These are phyloP conservation scores for Trichoderma simmonsii DNA, from an alignment of 2,329 filamentous ascomycete genomes.

Conservation along the genomic window DNA sequence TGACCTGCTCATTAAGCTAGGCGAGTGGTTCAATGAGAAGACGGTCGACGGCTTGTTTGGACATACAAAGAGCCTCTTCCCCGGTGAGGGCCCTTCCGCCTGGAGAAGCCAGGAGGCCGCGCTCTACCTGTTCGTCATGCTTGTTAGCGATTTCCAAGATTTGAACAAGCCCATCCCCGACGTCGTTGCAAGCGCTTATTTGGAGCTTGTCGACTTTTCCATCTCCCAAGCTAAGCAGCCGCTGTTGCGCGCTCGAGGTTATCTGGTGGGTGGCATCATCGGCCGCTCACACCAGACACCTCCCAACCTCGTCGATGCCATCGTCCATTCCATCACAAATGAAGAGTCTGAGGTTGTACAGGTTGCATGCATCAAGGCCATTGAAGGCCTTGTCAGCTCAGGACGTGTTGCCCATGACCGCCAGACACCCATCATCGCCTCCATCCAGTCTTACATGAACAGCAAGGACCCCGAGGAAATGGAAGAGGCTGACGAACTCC, in stretches of 20 bases:
- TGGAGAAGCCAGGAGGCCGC: constrained; percentile 73
- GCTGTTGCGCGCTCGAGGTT: constrained; percentile 81
- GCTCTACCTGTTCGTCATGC: constrained; percentile 79
- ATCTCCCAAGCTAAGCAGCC: constrained; percentile 67
- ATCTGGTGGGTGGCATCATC: constrained; percentile 78
- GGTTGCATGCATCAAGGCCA: constrained; percentile 82
- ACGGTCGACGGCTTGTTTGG: constrained; percentile 76
- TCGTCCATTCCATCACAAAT: constrained; percentile 69
- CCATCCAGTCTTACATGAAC: constrained; percentile 71
- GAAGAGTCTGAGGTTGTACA: constrained; percentile 86
- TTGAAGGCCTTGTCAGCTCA: constrained; percentile 64
- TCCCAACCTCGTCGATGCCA: constrained; percentile 64
- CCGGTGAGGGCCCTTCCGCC: constrained; percentile 40
- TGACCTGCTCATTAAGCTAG: constrained; percentile 87
- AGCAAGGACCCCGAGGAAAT: constrained; percentile 78
- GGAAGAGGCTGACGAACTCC: constrained; percentile 84
- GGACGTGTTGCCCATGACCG: constrained; percentile 49
- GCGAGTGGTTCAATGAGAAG: constrained; percentile 78
- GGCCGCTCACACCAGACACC: constrained; percentile 66
- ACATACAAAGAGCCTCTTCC: constrained; percentile 73
- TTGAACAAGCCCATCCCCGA: constrained; percentile 67
- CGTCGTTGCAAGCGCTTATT: constrained; percentile 68
- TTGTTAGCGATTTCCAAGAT: constrained; percentile 80
- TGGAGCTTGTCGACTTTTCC: constrained; percentile 76
- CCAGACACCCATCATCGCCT: constrained; percentile 60